A percentile compares a stretch with the other conserved stretches of the same genome.
phyloP scores from a whole-genome alignment of 1,139 yeast genomes.

The Suhomyces chickasaworum region DNA sequence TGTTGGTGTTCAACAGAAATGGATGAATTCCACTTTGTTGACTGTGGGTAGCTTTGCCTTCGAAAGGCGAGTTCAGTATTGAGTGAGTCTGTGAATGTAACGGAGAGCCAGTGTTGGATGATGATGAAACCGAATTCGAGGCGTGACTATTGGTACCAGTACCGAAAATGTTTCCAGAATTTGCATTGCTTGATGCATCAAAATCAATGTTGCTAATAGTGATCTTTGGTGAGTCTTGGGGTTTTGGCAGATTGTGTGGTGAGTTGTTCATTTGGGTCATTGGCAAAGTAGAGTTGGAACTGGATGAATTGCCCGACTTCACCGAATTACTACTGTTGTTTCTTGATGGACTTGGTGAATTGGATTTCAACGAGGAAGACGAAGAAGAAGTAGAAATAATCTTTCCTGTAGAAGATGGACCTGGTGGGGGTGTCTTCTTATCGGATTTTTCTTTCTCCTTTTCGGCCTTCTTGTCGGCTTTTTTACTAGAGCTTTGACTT shows the following conservation, averaged over 20 bases:
- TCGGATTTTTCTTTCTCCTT: conserved; percentile 24
- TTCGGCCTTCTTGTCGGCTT: conserved; percentile 35
- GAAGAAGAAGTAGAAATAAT: conserved; percentile 13
- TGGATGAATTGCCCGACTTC: conserved; percentile 26
- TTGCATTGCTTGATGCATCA: conserved; percentile 19
- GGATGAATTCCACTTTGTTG: conserved; percentile 34
- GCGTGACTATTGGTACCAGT: conserved; percentile 23
- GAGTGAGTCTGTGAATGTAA: conserved; percentile 14
- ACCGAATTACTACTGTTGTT: conserved; percentile 35
- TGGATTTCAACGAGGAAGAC: conserved; percentile 31
- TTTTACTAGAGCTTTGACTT: conserved; percentile 41
- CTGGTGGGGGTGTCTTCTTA: conserved; percentile 16
- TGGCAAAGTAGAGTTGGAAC: conserved; percentile 19
- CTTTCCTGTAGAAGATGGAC: conserved; percentile 9
- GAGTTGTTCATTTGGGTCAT: conserved; percentile 10
- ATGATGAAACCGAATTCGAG: conserved; percentile 27
- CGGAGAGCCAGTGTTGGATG: conserved; percentile 34
- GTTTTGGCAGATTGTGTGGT: conserved; percentile 19
- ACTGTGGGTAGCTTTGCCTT: conserved; percentile 25
- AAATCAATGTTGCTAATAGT: conserved; percentile 26
- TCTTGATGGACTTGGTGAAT: conserved; percentile 40
- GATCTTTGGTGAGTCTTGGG: conserved; percentile 32
- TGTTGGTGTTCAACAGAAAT: conserved; percentile 42
- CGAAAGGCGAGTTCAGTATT: conserved; percentile 16
- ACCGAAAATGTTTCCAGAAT: conserved; percentile 23